Conservation (phyloP, 2,329 filamentous ascomycete species). For the Coniella lustricola region DNA sequence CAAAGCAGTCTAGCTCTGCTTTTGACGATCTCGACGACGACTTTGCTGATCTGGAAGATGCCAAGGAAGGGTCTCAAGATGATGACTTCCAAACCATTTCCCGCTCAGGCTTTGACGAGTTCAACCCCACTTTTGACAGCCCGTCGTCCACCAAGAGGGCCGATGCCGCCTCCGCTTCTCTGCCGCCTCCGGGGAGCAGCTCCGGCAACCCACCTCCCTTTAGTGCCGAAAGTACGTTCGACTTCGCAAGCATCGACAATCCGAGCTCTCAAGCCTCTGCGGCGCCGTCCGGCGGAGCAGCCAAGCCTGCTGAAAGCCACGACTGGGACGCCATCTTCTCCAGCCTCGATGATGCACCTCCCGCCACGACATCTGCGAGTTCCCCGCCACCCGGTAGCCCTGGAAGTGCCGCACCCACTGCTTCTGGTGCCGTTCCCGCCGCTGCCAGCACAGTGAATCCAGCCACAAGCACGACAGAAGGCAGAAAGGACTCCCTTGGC, state of each 20-base stretch:
- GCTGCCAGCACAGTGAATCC: no score
- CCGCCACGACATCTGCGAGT: slow-evolving; percentile 21
- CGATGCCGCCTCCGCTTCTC: slow-evolving; percentile 34
- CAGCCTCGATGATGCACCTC: slow-evolving; percentile 54
- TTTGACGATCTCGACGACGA: slow-evolving; percentile 75
- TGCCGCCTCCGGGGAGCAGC: slow-evolving; percentile 17
- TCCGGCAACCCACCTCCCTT: slow-evolving; percentile 27
- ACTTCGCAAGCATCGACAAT: slow-evolving; percentile 44
- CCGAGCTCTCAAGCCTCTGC: slow-evolving; percentile 25
- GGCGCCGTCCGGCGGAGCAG: slow-evolving; percentile 31
- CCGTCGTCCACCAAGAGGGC: slow-evolving; percentile 50
- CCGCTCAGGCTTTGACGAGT: slow-evolving; percentile 65
- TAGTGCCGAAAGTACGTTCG: slow-evolving; percentile 50
- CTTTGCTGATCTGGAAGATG: slow-evolving; percentile 77
- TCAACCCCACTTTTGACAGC: slow-evolving; percentile 77
- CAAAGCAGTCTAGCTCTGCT: slow-evolving; percentile 38
- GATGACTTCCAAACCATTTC: slow-evolving; percentile 74
- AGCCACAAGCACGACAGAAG: slow-evolving; percentile 17
- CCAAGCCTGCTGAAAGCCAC: slow-evolving; percentile 46
- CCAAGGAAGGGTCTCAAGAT: slow-evolving; percentile 71
- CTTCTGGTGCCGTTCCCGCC: slow-evolving; percentile 19
- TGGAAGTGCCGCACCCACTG: slow-evolving; percentile 20
- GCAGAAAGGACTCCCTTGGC: slow-evolving; percentile 16
- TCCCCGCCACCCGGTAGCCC: slow-evolving; percentile 19
- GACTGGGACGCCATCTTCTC: slow-evolving; percentile 97